A percentile compares a stretch with the other conserved stretches of the same genome.
Evolutionary conservation across 2,329 filamentous ascomycete species (phyloP).

Genomic region (Beauveria bassiana): DNA sequence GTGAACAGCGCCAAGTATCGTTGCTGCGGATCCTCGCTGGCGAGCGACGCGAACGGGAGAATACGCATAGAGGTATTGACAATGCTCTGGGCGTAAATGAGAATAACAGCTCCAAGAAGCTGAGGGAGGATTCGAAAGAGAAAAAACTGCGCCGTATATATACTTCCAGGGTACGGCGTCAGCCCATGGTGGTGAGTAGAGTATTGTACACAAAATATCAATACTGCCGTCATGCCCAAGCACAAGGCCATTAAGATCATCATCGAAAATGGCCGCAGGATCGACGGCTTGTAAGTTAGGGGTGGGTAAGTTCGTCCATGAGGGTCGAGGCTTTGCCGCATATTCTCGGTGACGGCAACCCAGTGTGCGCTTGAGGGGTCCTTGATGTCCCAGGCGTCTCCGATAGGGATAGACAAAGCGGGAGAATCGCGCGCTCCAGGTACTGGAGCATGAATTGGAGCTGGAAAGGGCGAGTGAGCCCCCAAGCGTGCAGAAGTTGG

Average conservation of each 20-base stretch:
- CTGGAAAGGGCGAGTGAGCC: not conserved
- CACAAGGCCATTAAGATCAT: conserved; percentile 52
- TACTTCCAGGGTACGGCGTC: conserved; percentile 54
- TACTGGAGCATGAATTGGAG: not conserved
- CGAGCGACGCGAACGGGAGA: conserved; percentile 71
- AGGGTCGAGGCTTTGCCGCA: conserved; percentile 29
- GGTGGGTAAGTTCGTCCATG: conserved; percentile 33
- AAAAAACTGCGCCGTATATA: conserved; percentile 72
- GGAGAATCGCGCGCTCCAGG: not conserved
- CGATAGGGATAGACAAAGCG: conserved; percentile 2
- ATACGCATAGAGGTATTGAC: conserved; percentile 67
- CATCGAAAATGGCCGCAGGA: conserved; percentile 61
- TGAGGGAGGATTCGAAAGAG: conserved; percentile 80
- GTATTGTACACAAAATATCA: conserved; percentile 67
- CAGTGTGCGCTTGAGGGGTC: conserved; percentile 16
- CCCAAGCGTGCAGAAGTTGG: not conserved
- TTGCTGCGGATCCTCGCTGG: conserved; percentile 50
- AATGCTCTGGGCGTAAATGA: conserved; percentile 72
- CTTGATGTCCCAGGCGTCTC: not conserved
- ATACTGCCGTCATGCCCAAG: conserved; percentile 60
- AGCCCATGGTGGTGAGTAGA: conserved; percentile 57
- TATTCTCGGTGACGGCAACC: conserved; percentile 28
- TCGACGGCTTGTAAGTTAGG: conserved; percentile 63
- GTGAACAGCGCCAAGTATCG: conserved; percentile 61
- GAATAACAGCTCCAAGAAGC: conserved; percentile 60